Evolutionary conservation across 345 rosid genomes (phyloP).

Genomic region (Chamaenerion angustifolium): DNA sequence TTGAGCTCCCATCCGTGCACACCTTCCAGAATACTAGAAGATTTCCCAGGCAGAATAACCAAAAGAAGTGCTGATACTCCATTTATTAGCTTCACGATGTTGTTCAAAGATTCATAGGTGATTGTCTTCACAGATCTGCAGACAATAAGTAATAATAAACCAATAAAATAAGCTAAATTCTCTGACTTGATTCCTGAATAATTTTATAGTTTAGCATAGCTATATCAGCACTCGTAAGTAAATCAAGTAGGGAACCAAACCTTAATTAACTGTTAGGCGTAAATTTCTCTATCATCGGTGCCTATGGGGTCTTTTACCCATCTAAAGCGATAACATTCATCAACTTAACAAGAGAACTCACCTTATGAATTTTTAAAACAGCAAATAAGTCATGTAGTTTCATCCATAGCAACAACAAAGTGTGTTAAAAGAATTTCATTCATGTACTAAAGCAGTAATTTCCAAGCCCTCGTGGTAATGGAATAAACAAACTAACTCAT

Average conservation of each 20-base stretch:
- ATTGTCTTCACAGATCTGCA: conserved; percentile 89
- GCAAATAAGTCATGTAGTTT: neutral
- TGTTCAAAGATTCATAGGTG: conserved; percentile 76
- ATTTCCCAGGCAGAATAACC: conserved; percentile 64
- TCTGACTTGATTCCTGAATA: neutral
- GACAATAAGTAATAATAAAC: conserved; percentile 18
- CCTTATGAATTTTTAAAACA: neutral
- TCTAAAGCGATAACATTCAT: neutral
- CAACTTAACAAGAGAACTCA: neutral
- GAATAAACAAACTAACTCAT: too few relatives aligned
- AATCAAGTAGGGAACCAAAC: too few relatives aligned
- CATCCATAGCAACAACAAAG: neutral
- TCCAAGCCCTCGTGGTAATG: too few relatives aligned
- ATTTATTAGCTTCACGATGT: conserved; percentile 64
- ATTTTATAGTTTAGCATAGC: too few relatives aligned
- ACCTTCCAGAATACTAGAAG: conserved; percentile 61
- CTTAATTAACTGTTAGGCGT: too few relatives aligned
- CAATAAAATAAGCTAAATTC: neutral
- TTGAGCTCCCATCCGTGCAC: conserved; percentile 96
- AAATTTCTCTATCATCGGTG: too few relatives aligned
- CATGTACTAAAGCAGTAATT: too few relatives aligned
- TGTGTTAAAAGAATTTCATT: too few relatives aligned
- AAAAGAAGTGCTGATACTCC: conserved; percentile 73
- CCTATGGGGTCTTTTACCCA: too few relatives aligned
- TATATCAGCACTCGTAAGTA: too few relatives aligned